These are phyloP conservation scores for Backusella tuberculispora DNA, from an alignment of 192 early-diverging fungal species.

Conservation along the genomic window DNA sequence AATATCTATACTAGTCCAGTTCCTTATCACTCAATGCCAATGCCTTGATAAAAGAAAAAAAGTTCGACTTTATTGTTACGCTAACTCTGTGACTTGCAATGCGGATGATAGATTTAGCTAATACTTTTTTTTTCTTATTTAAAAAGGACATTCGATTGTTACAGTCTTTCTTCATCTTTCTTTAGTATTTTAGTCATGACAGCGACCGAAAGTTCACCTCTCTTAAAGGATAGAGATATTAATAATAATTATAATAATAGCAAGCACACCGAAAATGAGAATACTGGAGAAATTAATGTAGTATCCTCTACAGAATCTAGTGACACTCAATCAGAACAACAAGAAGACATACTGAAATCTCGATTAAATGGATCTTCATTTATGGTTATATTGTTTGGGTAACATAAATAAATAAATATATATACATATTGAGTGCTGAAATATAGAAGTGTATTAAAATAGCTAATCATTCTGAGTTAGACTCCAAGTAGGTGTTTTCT, in stretches of 20 bases:
- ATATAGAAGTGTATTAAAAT: not conserved
- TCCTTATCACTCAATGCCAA: too few relatives aligned
- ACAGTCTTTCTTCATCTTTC: not conserved
- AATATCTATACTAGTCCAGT: too few relatives aligned
- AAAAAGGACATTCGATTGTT: too few relatives aligned
- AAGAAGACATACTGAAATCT: not conserved
- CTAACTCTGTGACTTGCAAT: too few relatives aligned
- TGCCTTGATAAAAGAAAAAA: too few relatives aligned
- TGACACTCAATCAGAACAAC: not conserved
- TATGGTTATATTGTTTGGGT: slow-evolving; percentile 30
- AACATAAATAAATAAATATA: too few relatives aligned
- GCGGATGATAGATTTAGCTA: too few relatives aligned
- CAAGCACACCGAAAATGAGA: not conserved
- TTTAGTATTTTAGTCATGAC: not conserved
- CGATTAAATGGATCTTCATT: slow-evolving; percentile 25
- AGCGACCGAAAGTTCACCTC: not conserved
- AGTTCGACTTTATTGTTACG: too few relatives aligned
- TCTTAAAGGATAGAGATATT: not conserved
- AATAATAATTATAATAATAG: not conserved
- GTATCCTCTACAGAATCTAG: not conserved
- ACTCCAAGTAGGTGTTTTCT: slow-evolving; percentile 37
- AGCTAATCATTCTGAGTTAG: slow-evolving; percentile 14
- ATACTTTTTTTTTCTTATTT: too few relatives aligned
- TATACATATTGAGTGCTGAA: not conserved
- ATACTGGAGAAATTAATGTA: not conserved